Percentiles rank a stretch among this genome's conserved stretches.
Conservation (phyloP, 2,329 filamentous ascomycete genomes). For the Fusarium fujikuroi region DNA sequence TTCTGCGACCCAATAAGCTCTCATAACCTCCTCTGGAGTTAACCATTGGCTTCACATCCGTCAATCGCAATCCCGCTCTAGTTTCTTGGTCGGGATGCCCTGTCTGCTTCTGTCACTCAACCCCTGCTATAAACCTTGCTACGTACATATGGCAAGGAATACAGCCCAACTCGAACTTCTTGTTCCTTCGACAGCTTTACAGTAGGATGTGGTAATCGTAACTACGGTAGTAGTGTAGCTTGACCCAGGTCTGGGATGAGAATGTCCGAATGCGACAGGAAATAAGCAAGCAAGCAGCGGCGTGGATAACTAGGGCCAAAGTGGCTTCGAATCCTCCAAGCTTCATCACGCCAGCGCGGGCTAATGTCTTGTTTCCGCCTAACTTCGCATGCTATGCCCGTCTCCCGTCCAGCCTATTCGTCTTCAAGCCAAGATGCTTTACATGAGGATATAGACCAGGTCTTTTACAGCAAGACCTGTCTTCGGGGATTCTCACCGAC, state of each 20-base stretch:
- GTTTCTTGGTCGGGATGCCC: constrained; percentile 13
- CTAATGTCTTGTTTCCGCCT: constrained; percentile 45
- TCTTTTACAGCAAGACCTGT: constrained; percentile 18
- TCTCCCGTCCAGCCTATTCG: constrained; percentile 39
- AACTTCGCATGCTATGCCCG: constrained; percentile 40
- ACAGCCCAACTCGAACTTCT: constrained; percentile 16
- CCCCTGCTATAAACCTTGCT: constrained; percentile 16
- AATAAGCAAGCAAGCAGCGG: constrained; percentile 32
- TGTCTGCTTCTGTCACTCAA: constrained; percentile 20
- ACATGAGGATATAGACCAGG: constrained; percentile 38
- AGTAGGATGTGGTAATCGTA: constrained; percentile 23
- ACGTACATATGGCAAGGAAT: neutral
- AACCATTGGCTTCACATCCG: constrained; percentile 44
- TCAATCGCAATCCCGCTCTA: constrained; percentile 44
- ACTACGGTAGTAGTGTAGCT: constrained; percentile 5
- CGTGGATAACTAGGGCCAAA: constrained; percentile 3
- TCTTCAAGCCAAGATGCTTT: constrained; percentile 36
- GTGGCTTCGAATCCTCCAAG: constrained; percentile 24
- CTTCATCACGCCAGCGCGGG: constrained; percentile 30
- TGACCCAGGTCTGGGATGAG: constrained; percentile 13
- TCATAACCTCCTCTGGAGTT: constrained; percentile 22
- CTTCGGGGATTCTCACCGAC: constrained; percentile 43
- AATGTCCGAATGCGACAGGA: constrained; percentile 9
- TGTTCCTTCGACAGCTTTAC: neutral
- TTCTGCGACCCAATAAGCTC: constrained; percentile 42